Conservation (phyloP, 2,329 filamentous ascomycete genomes). For the Penicillium paneum region DNA sequence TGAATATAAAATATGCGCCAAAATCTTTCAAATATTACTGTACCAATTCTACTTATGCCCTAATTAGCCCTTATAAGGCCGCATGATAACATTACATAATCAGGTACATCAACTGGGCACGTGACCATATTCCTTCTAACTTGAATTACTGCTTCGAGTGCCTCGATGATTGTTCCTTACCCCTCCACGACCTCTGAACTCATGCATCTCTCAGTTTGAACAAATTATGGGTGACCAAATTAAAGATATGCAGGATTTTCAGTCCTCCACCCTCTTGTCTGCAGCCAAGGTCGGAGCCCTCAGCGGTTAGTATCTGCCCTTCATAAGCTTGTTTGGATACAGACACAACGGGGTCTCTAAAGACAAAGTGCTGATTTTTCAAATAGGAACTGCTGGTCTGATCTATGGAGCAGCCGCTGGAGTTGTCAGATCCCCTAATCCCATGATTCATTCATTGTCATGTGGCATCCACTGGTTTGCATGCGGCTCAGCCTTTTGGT, state of each 20-base stretch:
- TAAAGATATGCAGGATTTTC: conserved; percentile 14
- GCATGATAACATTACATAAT: conserved; percentile 12
- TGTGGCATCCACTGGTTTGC: conserved; percentile 78
- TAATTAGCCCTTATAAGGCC: background rate
- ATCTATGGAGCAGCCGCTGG: conserved; percentile 67
- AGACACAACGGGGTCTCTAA: background rate
- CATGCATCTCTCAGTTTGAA: conserved; percentile 9
- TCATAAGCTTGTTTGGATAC: conserved; percentile 6
- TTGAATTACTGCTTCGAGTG: background rate
- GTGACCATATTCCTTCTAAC: conserved; percentile 6
- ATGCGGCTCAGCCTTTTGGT: conserved; percentile 73
- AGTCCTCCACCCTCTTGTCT: conserved; percentile 26
- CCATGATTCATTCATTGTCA: conserved; percentile 65
- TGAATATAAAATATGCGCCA: background rate
- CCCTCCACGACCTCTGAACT: conserved; percentile 4
- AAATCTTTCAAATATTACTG: background rate
- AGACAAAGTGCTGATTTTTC: background rate
- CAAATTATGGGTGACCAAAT: conserved; percentile 29
- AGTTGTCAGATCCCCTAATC: conserved; percentile 65
- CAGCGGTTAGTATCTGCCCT: conserved; percentile 48
- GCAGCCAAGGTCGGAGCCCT: conserved; percentile 60
- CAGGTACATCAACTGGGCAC: background rate
- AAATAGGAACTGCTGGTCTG: conserved; percentile 50
- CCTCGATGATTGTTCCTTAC: background rate
- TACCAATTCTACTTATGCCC: background rate